Percentiles rank a stretch among this genome's conserved stretches.
phyloP scores from a whole-genome alignment of 306 rosid genomes.

The Rosa rugosa region DNA sequence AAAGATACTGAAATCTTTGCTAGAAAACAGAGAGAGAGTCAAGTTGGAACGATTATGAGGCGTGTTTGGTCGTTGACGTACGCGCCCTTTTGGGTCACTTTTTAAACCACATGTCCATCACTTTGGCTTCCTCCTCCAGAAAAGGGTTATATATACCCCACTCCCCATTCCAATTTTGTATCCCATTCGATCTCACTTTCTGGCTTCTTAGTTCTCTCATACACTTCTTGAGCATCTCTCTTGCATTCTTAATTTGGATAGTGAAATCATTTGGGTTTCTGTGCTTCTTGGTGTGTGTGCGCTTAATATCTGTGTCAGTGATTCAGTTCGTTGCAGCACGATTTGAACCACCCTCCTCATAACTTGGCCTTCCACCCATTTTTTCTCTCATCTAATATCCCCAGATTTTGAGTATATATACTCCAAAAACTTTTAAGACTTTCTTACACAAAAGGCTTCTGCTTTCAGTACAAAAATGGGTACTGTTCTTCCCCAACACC shows the following conservation, averaged over 20 bases:
- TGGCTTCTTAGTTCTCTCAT: background rate
- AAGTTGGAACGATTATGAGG: constrained; percentile 4
- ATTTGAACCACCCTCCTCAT: background rate
- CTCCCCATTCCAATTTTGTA: background rate
- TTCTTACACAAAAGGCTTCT: constrained; percentile 3
- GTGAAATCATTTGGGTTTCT: constrained; percentile 11
- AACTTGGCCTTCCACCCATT: background rate
- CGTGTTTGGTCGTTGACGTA: constrained; percentile 14
- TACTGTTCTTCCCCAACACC: constrained; percentile 37
- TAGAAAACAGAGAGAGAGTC: background rate
- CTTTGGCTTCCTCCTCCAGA: background rate
- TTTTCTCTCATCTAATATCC: background rate
- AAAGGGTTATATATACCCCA: constrained; percentile 15
- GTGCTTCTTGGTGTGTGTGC: constrained; percentile 24
- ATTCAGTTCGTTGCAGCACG: background rate
- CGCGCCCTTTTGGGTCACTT: constrained; percentile 14
- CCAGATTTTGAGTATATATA: background rate
- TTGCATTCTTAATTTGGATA: background rate
- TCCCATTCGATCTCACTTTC: background rate
- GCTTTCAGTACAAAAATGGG: constrained; percentile 40
- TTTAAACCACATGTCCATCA: background rate
- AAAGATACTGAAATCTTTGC: background rate
- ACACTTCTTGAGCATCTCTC: background rate
- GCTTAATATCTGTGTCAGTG: constrained; percentile 11
- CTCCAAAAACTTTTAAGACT: background rate